A percentile compares a stretch with the other conserved stretches of the same genome.
These are phyloP conservation scores for Dacryopinax primogenitus DNA, from an alignment of 768 basidiomycete genomes.

Conservation along the genomic window DNA sequence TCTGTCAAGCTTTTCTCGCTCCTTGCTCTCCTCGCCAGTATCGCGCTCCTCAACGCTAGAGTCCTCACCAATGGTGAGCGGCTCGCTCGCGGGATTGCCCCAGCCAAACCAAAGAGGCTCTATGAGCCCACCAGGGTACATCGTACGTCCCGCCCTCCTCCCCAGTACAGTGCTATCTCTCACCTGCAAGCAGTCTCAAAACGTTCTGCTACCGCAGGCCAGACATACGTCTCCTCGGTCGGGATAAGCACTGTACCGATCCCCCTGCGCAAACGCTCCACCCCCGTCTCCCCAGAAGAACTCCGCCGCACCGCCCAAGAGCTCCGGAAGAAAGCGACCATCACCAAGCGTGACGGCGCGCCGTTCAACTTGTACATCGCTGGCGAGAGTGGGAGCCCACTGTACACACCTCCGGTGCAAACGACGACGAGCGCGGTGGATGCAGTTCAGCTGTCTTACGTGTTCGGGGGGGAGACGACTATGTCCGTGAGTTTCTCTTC, in stretches of 20 bases:
- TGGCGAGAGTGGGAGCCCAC: not conserved
- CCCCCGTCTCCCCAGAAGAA: no score
- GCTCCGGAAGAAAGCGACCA: no score
- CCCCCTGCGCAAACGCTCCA: not conserved
- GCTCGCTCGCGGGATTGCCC: not conserved
- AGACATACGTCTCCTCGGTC: not conserved
- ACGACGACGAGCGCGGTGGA: not conserved
- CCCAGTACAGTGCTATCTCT: not conserved
- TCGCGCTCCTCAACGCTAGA: not conserved
- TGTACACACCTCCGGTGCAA: not conserved
- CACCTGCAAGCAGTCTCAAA: not conserved
- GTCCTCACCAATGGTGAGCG: not conserved
- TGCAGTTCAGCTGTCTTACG: not conserved
- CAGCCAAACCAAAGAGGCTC: constrained; percentile 2
- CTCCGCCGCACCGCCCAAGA: no score
- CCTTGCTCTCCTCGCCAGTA: not conserved
- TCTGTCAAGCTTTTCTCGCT: not conserved
- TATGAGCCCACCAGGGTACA: not conserved
- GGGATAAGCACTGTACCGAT: not conserved
- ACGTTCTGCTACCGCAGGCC: not conserved
- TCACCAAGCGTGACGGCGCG: no score
- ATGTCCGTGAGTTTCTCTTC: not conserved
- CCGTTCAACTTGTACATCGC: not conserved
- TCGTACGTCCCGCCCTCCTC: not conserved
- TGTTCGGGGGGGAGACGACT: not conserved